These are phyloP conservation scores for Serpula lacrymans DNA, from an alignment of 768 basidiomycete genomes.

Conservation along the genomic window DNA sequence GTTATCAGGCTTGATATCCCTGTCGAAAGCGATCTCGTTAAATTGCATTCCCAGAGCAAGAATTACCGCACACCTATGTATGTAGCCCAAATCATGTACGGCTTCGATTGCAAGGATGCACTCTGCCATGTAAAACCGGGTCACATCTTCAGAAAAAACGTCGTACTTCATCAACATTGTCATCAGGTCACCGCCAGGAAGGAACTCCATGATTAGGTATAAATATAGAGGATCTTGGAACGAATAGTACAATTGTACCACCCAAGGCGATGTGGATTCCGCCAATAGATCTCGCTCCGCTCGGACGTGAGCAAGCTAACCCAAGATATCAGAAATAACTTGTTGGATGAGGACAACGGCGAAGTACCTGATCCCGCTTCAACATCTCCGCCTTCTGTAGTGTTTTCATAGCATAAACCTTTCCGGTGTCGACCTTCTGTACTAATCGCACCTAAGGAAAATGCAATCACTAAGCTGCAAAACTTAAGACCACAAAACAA, in stretches of 20 bases:
- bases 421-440: constrained; percentile 95
- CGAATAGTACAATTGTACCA: constrained; percentile 96
- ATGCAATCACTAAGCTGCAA: constrained; percentile 7
- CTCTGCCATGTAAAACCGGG: constrained; percentile 98
- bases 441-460: constrained; percentile 77
- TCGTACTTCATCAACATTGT: constrained; percentile 99
- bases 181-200: constrained; percentile 96
- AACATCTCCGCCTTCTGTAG: constrained; percentile 98
- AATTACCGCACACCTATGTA: constrained; percentile 73
- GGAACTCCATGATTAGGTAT: constrained; percentile 95
- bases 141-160: constrained; percentile 97
- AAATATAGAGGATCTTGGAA: constrained; percentile 96
- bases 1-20: constrained; percentile 99
- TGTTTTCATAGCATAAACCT: constrained; percentile 99
- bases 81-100: constrained; percentile 97
- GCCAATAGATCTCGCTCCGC: constrained; percentile 96
- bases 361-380: constrained; percentile 89
- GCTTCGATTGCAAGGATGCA: constrained; percentile 98
- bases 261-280: constrained; percentile 96
- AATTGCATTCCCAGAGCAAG: too few relatives aligned
- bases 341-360: background rate
- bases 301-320: constrained; percentile 96
- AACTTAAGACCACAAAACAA: background rate
- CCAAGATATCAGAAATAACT: constrained; percentile 9
- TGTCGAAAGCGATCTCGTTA: too few relatives aligned